Base-by-base conservation (phyloP, 2,329 filamentous ascomycete species). In the Talaromyces sp. region DNA sequence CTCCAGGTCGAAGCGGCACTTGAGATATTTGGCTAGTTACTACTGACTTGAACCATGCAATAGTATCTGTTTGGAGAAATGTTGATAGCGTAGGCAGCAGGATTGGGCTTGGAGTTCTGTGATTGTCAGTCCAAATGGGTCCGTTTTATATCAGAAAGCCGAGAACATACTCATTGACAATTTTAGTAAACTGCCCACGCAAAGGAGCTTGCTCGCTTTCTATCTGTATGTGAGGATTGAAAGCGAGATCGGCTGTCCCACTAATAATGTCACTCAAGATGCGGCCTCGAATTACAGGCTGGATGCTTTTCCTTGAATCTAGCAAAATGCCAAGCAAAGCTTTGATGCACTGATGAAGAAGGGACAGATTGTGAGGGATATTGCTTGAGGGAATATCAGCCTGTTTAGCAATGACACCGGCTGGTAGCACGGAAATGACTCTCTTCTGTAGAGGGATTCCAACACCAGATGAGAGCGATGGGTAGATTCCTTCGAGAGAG, bases 401-500 rank as follows among this genome's bases (percentile, higher is more conserved):
- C 27, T 71, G 69, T 50, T 70, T 74, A 29, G 75, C 71, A 57
- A 76, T 71, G 16, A 77, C 71, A 1, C 75, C 75, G 6, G 69
- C 64, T 6, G 75, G 74, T 19, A 77, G 53, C 13, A 73, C 72
- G 20, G 75, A 76, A 36, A 76, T 74, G 7, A 77, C 68, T 43
- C 75, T 68, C 51, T 74, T 67, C 55, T 77, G 73, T 11, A 77
- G 60, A 10, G 75, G 75, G 41, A 77, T 73, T 1, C 75, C 75
- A 37, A 76, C 74, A 17, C 75, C 75, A 17, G 62, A 55, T 13
- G 75, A 76, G 14, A 77, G 63, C 5, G 66, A 75, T 5, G 75
- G 75, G 56, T 77, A 77, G 20, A 77, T 72, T 4, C 75, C 75
- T 53, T 77, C 75, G 6, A 77, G 53, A 2, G 75, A 75, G 35